Evolutionary conservation across 805 yeast species (phyloP), one percentile per base, ranked within the genome.

Genomic region (Kluyveromyces nonfermentans): DNA sequence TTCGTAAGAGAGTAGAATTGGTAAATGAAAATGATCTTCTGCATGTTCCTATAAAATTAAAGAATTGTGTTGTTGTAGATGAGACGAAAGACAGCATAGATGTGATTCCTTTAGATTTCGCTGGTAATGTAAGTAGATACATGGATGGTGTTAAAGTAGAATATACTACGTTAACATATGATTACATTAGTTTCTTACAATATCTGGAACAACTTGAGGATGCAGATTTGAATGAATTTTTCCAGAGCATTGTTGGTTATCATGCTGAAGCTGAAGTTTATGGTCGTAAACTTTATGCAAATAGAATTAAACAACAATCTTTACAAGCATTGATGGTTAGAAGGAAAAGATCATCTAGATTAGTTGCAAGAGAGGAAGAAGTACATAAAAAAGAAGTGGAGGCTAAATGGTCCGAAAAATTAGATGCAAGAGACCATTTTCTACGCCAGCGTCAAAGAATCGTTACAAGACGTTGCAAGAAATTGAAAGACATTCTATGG

Each of bases 261-360:
- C 50, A 46, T 39, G 55, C 51, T 10, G 60, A 54, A 21, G 57
- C 55, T 40, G 52, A 50, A 35, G 46, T 62, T 15, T 51, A 55
- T 39, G 53, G 59, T n/a, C 48, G 59, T 16, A 54, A 58, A 33
- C 36, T 59, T 22, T 35, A 55, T 15, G 46, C 40, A 18, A 75
- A 75, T 49, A 67, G 83, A 52, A 75, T 72, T 51, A 80, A 77
- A 56, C 85, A 80, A 44, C 71, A 75, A 37, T 80, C 82, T 50
- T 70, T 84, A 72, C 76, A 75, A 39, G 74, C 73, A 18, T 59
- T 85, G 43, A 62, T 85, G 55, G 79, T 79, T 4, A 75, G 83
- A 45, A 71, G 93, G 54, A 84, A 85, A 54, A 71, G 86, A 50
- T 83, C 90, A 0, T 77, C 87, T 1, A 72, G 93, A 61, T 61